phyloP scores from a whole-genome alignment of 305 asterid species.

The Rubia tinctorum region DNA sequence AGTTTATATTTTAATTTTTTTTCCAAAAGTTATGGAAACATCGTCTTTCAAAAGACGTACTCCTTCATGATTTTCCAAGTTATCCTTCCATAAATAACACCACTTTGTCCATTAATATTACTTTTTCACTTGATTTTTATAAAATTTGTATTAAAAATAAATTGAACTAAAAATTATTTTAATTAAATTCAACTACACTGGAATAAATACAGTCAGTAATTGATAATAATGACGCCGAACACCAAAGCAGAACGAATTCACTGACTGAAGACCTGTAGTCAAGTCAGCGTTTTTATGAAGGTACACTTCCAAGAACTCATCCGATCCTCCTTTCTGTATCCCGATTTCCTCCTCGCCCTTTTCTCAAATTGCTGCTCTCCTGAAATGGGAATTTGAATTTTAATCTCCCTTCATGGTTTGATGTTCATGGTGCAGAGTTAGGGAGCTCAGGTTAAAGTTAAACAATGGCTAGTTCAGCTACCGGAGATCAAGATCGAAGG shows the following conservation, averaged over 20 bases:
- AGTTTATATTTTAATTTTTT: too few relatives aligned
- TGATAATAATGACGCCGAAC: neutral
- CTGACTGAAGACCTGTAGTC: neutral
- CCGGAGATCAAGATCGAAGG: slow-evolving; percentile 65
- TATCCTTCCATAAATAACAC: too few relatives aligned
- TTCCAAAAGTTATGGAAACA: too few relatives aligned
- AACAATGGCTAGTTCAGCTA: slow-evolving; percentile 43
- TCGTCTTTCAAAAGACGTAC: too few relatives aligned
- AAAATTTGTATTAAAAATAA: too few relatives aligned
- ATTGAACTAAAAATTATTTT: too few relatives aligned
- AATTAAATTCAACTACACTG: slow-evolving; percentile 17
- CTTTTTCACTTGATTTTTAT: too few relatives aligned
- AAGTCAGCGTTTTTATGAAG: slow-evolving; percentile 21
- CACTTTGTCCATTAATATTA: too few relatives aligned
- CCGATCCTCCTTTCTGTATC: neutral
- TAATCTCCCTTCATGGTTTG: neutral
- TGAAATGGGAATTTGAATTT: slow-evolving; percentile 4
- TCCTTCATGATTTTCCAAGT: too few relatives aligned
- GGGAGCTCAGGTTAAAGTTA: slow-evolving; percentile 20
- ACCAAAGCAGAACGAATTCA: slow-evolving; percentile 14
- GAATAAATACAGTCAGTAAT: neutral
- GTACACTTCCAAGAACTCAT: slow-evolving; percentile 10
- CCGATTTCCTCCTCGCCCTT: neutral
- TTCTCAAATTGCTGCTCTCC: neutral
- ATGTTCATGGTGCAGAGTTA: neutral